Evolutionary conservation across 2,329 filamentous ascomycete species (phyloP).

Genomic region (Trichoderma sp.): DNA sequence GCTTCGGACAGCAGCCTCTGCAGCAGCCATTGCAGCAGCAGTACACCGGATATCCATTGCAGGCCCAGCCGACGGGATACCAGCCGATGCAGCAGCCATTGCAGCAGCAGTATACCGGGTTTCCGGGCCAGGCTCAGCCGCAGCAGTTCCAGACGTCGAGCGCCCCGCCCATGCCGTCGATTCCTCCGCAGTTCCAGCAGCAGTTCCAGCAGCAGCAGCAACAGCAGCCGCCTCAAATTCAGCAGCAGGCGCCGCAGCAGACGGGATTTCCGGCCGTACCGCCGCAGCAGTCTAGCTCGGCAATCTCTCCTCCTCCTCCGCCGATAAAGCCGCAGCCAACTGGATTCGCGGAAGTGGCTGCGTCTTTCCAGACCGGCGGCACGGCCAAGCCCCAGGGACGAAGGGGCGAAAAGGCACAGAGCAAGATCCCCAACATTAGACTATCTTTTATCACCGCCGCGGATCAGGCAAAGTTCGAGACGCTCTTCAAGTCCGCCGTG

Average conservation of each 20-base stretch:
- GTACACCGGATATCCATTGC: slow-evolving; percentile 58
- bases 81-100: slow-evolving; percentile 57
- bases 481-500: slow-evolving; percentile 92
- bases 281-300: slow-evolving; percentile 42
- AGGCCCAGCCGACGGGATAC: slow-evolving; percentile 44
- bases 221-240: slow-evolving; percentile 35
- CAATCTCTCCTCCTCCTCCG: slow-evolving; percentile 53
- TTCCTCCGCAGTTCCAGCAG: slow-evolving; percentile 58
- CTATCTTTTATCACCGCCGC: slow-evolving; percentile 93
- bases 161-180: slow-evolving; percentile 57
- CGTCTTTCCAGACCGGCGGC: slow-evolving; percentile 58
- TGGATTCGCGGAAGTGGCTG: slow-evolving; percentile 64
- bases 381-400: slow-evolving; percentile 44
- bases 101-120: slow-evolving; percentile 68
- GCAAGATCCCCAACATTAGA: slow-evolving; percentile 88
- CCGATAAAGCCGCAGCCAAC: slow-evolving; percentile 65
- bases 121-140: slow-evolving; percentile 47
- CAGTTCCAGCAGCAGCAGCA: slow-evolving; percentile 55
- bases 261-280: slow-evolving; percentile 46
- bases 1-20: slow-evolving; percentile 53
- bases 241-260: slow-evolving; percentile 46
- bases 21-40: slow-evolving; percentile 54
- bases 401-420: slow-evolving; percentile 51
- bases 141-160: slow-evolving; percentile 59
- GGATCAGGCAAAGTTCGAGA: slow-evolving; percentile 96